Base-by-base conservation (phyloP, 208 protist species). In the Wallacemonas sp. region DNA sequence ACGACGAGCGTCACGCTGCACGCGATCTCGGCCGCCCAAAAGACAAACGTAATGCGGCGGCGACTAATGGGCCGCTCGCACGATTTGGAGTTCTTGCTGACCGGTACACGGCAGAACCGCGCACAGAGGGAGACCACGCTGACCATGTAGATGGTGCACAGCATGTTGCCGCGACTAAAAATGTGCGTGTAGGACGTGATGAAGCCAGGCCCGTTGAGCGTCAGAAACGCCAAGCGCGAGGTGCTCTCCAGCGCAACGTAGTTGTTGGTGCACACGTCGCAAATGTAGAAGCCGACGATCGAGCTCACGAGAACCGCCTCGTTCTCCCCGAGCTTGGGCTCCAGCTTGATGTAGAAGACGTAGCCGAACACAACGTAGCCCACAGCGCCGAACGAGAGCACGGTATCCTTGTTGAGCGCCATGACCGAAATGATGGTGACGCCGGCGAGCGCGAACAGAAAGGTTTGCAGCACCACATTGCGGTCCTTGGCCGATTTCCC, bases 31-130 rank as follows among this genome's bases (percentile, higher is more conserved):
- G 79, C 70, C 1, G 65, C 65, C 74, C 76, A 87, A 54, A 92
- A 96, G 26, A 87, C 61, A 57, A 83, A 45, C 11, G 84, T 94
- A 65, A 93, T 92, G 20, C 81, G 70, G 38, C 64, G 66, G 16
- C 78, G 79, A 63, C 86, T 85, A 32, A 92, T 74, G 36, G 61
- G 67, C 1, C 74, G 67, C 29, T 79, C 77, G 29, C 79, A 87
- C 11, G 87, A 94, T 57, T 96, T 93, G 22, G 87, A 94, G 67
- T 89, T 91, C 28, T 79, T 81, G 55, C 82, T 82, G 0, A 71
- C 67, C 5, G 82, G 74, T 20, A 88, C 80, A 10, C 79, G 68
- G 45, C 87, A 92, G 54, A 61, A 85, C 16, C 66, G 50, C 36
- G 86, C 82, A 29, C 79, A 61, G 14, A 81, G 44, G 18, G 65